Evolutionary conservation across 2,329 filamentous ascomycete species (phyloP).

Genomic region (Sporothrix luriei): DNA sequence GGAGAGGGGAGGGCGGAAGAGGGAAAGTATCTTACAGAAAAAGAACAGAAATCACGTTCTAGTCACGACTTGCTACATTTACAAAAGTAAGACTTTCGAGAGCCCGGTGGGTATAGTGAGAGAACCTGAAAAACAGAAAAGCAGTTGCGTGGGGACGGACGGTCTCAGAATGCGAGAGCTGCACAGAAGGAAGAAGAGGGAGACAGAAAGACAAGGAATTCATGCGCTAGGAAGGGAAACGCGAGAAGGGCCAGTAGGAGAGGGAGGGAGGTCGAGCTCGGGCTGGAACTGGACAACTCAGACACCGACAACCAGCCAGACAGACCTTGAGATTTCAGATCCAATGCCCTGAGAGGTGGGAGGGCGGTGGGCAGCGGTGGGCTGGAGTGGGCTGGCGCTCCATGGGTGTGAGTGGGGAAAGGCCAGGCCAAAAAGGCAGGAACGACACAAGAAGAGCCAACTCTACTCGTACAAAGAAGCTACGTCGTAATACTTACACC

Average conservation of each 20-base stretch:
- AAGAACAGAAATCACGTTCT: background rate
- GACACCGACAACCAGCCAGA: background rate
- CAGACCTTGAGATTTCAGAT: background rate
- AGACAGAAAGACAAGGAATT: background rate
- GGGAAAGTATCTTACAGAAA: background rate
- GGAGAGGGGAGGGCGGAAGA: background rate
- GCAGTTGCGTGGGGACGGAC: background rate
- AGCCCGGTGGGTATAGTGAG: constrained; percentile 1
- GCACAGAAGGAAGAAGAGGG: constrained; percentile 8
- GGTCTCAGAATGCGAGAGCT: constrained; percentile 8
- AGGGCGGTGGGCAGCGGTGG: constrained; percentile 10
- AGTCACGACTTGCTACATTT: constrained; percentile 4
- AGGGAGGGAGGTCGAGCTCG: background rate
- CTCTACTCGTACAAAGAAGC: background rate
- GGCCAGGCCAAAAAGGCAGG: constrained; percentile 21
- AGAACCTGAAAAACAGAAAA: background rate
- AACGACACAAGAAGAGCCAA: constrained; percentile 22
- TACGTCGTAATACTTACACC: background rate
- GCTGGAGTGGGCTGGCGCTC: constrained; percentile 12
- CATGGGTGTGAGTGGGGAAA: constrained; percentile 21
- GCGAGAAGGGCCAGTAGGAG: constrained; percentile 20
- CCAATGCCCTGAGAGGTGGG: constrained; percentile 21
- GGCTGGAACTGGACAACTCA: background rate
- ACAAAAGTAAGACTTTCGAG: background rate
- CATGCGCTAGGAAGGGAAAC: constrained; percentile 13